Base-by-base conservation (phyloP, 108 stramenopile species). In the Bacterosira constricta region DNA sequence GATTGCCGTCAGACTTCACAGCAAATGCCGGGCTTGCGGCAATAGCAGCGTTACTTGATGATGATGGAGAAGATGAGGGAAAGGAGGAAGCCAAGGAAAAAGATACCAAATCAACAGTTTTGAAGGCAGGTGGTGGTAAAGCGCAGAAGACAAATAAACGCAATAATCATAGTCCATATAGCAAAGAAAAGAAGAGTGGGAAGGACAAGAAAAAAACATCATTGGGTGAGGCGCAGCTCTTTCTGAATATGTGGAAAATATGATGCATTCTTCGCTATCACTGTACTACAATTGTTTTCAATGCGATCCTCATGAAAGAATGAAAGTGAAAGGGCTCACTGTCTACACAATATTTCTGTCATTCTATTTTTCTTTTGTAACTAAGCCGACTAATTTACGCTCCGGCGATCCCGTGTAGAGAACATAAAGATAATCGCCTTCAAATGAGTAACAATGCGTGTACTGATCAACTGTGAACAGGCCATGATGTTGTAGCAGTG, bases 221-320 rank as follows among this genome's bases (percentile, higher is more conserved):
- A 0, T 27, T 90, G n/a, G 85, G 86, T 21, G 92, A 93, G 69
- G 86, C 86, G 12, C 88, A 87, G 36, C 61, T 93, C 25, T 93
- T 93, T 83, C 60, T 93, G 72, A 87, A 84, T 17, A 77, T 93
- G 82, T 93, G 92, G 92, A 93, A 87, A 62, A 37, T 87, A 47
- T 87, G 55, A 82, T 57, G 18, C n/a, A 49, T 13, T 70, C 32
- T 21, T 57, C 37, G n/a, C n/a, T n/a, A n/a, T n/a, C n/a, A n/a
- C n/a, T n/a, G n/a, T n/a, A n/a, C n/a, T n/a, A n/a, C n/a, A n/a
- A n/a, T n/a, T n/a, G n/a, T n/a, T n/a, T n/a, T n/a, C n/a, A n/a
- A n/a, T n/a, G n/a, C n/a, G n/a, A n/a, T n/a, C n/a, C n/a, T n/a
- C n/a, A n/a, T n/a, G n/a, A n/a, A n/a, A n/a, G n/a, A n/a, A n/a